phyloP scores from a whole-genome alignment of 2,329 filamentous ascomycete species.

The Botryotinia narcissicola region DNA sequence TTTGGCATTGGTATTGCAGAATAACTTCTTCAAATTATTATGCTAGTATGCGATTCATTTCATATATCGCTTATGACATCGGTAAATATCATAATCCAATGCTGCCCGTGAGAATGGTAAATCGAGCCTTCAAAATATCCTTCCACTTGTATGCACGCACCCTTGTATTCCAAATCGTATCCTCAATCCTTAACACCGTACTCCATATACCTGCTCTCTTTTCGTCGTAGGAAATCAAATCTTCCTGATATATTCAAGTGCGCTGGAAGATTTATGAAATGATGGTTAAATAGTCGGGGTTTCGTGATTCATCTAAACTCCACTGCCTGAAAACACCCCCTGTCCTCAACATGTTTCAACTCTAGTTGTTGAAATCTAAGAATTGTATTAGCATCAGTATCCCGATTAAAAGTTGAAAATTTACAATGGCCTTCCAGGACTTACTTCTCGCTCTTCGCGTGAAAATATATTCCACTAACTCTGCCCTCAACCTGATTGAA shows the following conservation, averaged over 20 bases:
- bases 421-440: slow-evolving; percentile 40
- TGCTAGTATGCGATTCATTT: background rate
- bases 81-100: background rate
- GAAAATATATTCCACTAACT: slow-evolving; percentile 94
- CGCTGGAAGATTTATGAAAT: background rate
- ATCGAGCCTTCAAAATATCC: slow-evolving; percentile 1
- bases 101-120: background rate
- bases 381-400: slow-evolving; percentile 24
- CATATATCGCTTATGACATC: background rate
- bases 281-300: slow-evolving; percentile 21
- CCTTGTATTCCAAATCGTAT: slow-evolving; percentile 8
- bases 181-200: slow-evolving; percentile 17
- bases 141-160: background rate
- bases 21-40: background rate
- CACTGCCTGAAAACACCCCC: slow-evolving; percentile 78
- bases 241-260: slow-evolving; percentile 16
- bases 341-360: slow-evolving; percentile 81
- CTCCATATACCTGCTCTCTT: slow-evolving; percentile 14
- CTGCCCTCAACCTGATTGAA: slow-evolving; percentile 88
- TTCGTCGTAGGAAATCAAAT: background rate
- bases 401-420: background rate
- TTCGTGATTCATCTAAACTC: slow-evolving; percentile 73
- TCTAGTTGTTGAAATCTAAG: slow-evolving; percentile 87
- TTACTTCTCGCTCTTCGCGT: slow-evolving; percentile 96
- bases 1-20: background rate